These are phyloP conservation scores for Mycosarcoma mackinlayi DNA, from an alignment of 1,284 basidiomycete species.

Conservation along the genomic window DNA sequence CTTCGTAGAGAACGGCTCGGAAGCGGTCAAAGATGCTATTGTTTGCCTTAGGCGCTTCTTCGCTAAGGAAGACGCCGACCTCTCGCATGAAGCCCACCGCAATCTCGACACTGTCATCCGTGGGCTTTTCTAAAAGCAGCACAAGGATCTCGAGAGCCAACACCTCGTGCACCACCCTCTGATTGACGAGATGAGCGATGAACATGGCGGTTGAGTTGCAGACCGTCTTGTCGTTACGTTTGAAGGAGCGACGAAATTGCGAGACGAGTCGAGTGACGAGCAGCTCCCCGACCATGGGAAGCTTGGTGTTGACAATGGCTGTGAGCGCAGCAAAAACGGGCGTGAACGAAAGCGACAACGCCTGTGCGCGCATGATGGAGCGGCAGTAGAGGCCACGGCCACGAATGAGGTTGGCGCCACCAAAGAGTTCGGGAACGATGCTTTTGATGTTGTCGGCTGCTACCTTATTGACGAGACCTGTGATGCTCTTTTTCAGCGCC, in stretches of 20 bases:
- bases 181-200: conserved; percentile 96
- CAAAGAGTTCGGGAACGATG: conserved; percentile 82
- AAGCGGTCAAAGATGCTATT: conserved; percentile 94
- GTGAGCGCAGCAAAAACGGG: conserved; percentile 96
- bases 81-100: conserved; percentile 97
- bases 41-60: conserved; percentile 93
- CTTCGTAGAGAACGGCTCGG: conserved; percentile 94
- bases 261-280: conserved; percentile 87
- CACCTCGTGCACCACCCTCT: conserved; percentile 91
- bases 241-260: conserved; percentile 94
- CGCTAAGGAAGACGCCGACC: conserved; percentile 91
- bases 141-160: conserved; percentile 94
- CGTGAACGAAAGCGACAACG: conserved; percentile 94
- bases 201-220: conserved; percentile 95
- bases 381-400: conserved; percentile 70
- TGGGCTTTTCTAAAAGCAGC: conserved; percentile 91
- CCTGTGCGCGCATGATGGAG: conserved; percentile 97
- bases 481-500: conserved; percentile 95
- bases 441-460: conserved; percentile 91
- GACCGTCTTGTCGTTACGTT: conserved; percentile 96
- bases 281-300: conserved; percentile 94
- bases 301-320: conserved; percentile 94
- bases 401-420: conserved; percentile 66
- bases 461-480: conserved; percentile 97
- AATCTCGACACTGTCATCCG: conserved; percentile 97